Evolutionary conservation across 2,329 filamentous ascomycete species (phyloP).

Genomic region (Cladosporium sp.): DNA sequence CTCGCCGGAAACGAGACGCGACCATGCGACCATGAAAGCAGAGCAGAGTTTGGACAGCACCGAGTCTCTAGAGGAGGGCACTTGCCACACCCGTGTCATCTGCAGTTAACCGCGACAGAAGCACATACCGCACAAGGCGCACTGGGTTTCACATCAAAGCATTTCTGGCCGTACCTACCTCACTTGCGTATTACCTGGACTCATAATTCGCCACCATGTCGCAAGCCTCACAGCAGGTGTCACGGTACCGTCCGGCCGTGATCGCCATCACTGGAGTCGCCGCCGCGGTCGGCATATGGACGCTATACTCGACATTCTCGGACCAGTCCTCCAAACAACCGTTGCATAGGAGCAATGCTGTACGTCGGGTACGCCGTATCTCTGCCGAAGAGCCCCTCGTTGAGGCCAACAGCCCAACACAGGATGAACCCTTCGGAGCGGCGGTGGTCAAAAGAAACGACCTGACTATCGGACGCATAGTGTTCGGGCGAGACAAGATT

Average conservation of each 20-base stretch:
- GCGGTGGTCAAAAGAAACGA: background rate
- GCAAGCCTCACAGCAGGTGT: slow-evolving; percentile 19
- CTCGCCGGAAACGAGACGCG: background rate
- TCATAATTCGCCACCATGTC: slow-evolving; percentile 8
- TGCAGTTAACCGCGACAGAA: background rate
- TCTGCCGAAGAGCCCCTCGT: background rate
- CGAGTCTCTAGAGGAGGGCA: background rate
- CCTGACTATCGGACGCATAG: background rate
- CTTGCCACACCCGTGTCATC: background rate
- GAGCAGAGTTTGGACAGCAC: slow-evolving; percentile 3
- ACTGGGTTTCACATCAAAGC: background rate
- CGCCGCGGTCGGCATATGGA: slow-evolving; percentile 59
- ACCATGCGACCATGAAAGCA: slow-evolving; percentile 3
- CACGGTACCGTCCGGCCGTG: slow-evolving; percentile 52
- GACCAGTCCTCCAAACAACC: slow-evolving; percentile 32
- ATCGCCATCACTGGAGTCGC: slow-evolving; percentile 58
- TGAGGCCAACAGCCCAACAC: background rate
- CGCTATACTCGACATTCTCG: slow-evolving; percentile 52
- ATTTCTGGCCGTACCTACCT: background rate
- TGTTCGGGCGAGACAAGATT: slow-evolving; percentile 6
- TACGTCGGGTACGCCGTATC: slow-evolving; percentile 49
- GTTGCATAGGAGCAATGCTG: slow-evolving; percentile 67
- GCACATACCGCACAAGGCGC: background rate
- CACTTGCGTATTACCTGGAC: background rate
- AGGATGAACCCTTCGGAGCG: slow-evolving; percentile 19